Evolutionary conservation across 2,329 filamentous ascomycete species (phyloP).

Genomic region (Aureobasidium mangrovei): DNA sequence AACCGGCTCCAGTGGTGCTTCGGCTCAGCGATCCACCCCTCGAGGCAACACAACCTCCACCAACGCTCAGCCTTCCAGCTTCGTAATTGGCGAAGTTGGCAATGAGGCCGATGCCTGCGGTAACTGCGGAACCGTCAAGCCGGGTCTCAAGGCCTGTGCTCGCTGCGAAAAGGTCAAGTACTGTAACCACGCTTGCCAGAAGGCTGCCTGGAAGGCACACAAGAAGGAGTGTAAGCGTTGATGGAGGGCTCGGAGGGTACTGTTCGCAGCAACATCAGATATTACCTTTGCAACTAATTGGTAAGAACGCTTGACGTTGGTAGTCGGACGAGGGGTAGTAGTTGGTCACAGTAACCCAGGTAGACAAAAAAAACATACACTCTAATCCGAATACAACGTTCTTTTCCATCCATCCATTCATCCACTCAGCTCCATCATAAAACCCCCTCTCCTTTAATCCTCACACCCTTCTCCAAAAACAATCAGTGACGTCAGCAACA

Average conservation of each 20-base stretch:
- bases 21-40: background rate
- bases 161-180: conserved; percentile 26
- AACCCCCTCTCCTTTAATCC: too few relatives aligned
- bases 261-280: background rate
- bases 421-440: too few relatives aligned
- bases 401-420: too few relatives aligned
- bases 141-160: conserved; percentile 19
- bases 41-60: too few relatives aligned
- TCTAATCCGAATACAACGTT: too few relatives aligned
- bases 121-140: background rate
- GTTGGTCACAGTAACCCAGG: too few relatives aligned
- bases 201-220: conserved; percentile 27
- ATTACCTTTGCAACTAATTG: too few relatives aligned
- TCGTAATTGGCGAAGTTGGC: background rate
- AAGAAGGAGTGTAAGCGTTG: conserved; percentile 20
- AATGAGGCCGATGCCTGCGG: background rate
- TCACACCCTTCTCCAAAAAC: too few relatives aligned
- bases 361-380: too few relatives aligned
- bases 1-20: background rate
- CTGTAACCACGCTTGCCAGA: conserved; percentile 29
- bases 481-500: background rate
- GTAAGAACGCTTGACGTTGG: too few relatives aligned
- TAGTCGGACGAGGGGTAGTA: too few relatives aligned
- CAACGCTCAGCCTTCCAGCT: background rate
- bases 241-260: background rate